Conservation (phyloP, 352 stramenopile species). For the Phytophthora fragariaefolia region DNA sequence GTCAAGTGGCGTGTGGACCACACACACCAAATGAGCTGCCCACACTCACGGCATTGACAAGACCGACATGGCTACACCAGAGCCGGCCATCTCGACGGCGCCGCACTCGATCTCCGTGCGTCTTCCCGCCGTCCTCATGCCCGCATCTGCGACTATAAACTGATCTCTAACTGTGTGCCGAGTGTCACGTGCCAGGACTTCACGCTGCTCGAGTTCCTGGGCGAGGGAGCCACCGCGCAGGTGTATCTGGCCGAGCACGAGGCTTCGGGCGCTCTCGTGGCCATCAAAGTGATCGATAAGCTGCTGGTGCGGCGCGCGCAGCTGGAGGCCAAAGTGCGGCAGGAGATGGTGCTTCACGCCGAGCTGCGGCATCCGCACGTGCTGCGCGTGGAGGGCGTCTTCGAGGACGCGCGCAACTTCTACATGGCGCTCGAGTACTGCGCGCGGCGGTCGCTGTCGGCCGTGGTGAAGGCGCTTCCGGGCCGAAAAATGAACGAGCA, state of each 20-base stretch:
- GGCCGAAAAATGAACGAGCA: constrained; percentile 50
- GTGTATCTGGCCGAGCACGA: constrained; percentile 73
- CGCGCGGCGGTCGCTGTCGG: constrained; percentile 53
- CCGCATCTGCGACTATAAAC: neutral
- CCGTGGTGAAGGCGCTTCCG: constrained; percentile 45
- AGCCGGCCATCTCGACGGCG: neutral
- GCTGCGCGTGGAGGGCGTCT: constrained; percentile 65
- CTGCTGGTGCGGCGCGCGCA: constrained; percentile 64
- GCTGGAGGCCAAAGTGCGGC: constrained; percentile 63
- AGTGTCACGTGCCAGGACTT: constrained; percentile 50
- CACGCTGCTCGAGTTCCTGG: constrained; percentile 74
- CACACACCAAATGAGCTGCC: too few species aligned
- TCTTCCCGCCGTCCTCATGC: neutral
- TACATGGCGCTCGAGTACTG: constrained; percentile 83
- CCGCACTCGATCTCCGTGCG: constrained; percentile 33
- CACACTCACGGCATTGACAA: too few species aligned
- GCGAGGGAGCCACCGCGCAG: constrained; percentile 77
- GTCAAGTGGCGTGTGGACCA: too few species aligned
- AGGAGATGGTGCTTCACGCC: constrained; percentile 77
- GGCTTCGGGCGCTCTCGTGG: constrained; percentile 45
- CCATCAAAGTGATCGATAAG: constrained; percentile 89
- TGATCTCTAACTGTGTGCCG: constrained; percentile 9
- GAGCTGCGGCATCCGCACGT: constrained; percentile 63
- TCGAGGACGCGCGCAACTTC: constrained; percentile 80
- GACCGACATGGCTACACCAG: too few species aligned